Evolutionary conservation across 139 green algal genomes (phyloP).

Genomic region (Volvox africanus): DNA sequence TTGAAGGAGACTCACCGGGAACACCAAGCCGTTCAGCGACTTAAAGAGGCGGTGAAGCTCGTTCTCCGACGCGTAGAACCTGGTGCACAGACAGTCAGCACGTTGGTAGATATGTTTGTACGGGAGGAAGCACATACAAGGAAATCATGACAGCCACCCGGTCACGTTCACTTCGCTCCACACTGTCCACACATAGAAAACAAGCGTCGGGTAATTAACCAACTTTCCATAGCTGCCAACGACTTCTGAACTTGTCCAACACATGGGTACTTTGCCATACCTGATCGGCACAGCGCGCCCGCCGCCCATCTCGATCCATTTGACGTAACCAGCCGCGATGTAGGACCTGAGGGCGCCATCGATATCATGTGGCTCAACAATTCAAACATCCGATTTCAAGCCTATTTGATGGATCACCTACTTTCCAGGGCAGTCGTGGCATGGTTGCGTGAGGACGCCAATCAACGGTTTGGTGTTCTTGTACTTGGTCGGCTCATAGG

Average conservation of each 20-base stretch:
- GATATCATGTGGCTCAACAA: not conserved
- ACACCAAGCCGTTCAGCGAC: conserved; percentile 83
- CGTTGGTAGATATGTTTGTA: not conserved
- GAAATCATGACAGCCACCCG: no score
- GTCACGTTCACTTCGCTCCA: no score
- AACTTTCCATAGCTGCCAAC: no score
- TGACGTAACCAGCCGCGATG: conserved; percentile 80
- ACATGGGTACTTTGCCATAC: conserved; percentile 17
- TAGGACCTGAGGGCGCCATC: conserved; percentile 60
- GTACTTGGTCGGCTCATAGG: conserved; percentile 21
- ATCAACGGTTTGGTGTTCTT: conserved; percentile 73
- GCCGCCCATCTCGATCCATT: conserved; percentile 81
- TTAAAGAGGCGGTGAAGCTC: conserved; percentile 87
- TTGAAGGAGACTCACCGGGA: conserved; percentile 64
- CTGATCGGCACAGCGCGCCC: conserved; percentile 77
- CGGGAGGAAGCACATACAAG: not conserved
- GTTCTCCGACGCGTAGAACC: conserved; percentile 76
- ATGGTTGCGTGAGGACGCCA: conserved; percentile 79
- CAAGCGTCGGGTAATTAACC: no score
- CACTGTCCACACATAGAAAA: not conserved
- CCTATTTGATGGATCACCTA: not conserved
- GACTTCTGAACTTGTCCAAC: no score
- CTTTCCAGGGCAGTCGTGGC: conserved; percentile 76
- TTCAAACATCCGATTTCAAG: not conserved
- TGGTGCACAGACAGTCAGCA: not conserved